Evolutionary conservation across 2,329 filamentous ascomycete species (phyloP), one percentile per base, ranked within the genome.

Genomic region (Elsinoe batatas): DNA sequence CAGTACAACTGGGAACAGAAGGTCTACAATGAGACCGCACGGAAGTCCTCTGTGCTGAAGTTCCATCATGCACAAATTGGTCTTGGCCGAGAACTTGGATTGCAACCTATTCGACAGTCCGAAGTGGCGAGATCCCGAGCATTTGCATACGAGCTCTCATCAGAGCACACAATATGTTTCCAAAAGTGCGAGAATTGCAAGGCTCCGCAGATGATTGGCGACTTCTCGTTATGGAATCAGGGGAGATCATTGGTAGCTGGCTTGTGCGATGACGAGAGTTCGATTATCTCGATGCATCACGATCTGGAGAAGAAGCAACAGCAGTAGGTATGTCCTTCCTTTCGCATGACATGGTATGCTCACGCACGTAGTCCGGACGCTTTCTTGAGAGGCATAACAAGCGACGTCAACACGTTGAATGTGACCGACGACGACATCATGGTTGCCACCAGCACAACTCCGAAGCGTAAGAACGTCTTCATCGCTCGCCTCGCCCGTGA

Each of bases 51-150:
- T 40, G 33, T 54, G 1, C 53, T 60, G 3, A 50, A 18, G 33
- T 53, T 20, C 26, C 54, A 22, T 44, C 55, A 17, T 35, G 15
- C 33, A 37, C 55, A 7, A 40, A 43, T 26, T 46, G 54, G 17
- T 32, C 53, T 35, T 32, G 58, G 13, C 47, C 46, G 44, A 47
- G 59, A 60, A 42, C 40, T 57, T 20, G 59, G 59, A 5, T 13
- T 36, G 3, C 26, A 56, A n/a, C 57, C 59, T 4, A 43, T 36
- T n/a, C 53, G 47, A 26, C 11, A 22, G n/a, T 50, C 47, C 18
- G 36, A 22, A 10, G 58, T 53, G 32, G 54, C 56, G n/a, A 54
- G 58, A 2, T 43, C 53, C 8, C 10, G 43, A 11, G 32, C 47
- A 2, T 17, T 58, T 3, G 47, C 51, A 1, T 33, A 20, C 3